Conservation (phyloP, 192 early-diverging fungal genomes). For the Podochytrium sp. region DNA sequence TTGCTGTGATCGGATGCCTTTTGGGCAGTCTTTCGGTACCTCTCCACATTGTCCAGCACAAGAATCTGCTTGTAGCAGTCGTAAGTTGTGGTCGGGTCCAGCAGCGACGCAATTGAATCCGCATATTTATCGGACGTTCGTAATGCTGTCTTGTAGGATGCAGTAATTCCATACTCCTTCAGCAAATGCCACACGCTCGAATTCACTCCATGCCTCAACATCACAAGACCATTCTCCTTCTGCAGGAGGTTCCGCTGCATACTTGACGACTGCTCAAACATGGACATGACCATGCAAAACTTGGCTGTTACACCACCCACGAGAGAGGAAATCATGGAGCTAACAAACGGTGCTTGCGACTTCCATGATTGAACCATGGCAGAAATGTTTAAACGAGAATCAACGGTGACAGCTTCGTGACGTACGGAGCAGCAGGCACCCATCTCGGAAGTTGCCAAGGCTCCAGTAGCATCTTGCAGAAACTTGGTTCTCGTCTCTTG, state of each 20-base stretch:
- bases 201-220: background rate
- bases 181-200: background rate
- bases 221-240: background rate
- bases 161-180: background rate
- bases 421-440: no score
- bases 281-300: background rate
- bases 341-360: no score
- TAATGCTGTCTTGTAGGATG: background rate
- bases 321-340: no score
- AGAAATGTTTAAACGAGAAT: no score
- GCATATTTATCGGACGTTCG: background rate
- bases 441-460: no score
- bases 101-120: background rate
- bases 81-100: background rate
- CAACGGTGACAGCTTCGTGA: no score
- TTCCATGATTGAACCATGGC: no score
- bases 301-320: no score
- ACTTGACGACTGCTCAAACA: background rate
- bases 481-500: no score
- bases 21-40: background rate
- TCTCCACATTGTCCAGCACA: background rate
- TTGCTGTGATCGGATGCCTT: background rate
- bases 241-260: background rate
- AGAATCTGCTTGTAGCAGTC: background rate
- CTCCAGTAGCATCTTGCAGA: no score